Conservation (phyloP, 208 protist genomes). For the Vickermania spadyakhi region DNA sequence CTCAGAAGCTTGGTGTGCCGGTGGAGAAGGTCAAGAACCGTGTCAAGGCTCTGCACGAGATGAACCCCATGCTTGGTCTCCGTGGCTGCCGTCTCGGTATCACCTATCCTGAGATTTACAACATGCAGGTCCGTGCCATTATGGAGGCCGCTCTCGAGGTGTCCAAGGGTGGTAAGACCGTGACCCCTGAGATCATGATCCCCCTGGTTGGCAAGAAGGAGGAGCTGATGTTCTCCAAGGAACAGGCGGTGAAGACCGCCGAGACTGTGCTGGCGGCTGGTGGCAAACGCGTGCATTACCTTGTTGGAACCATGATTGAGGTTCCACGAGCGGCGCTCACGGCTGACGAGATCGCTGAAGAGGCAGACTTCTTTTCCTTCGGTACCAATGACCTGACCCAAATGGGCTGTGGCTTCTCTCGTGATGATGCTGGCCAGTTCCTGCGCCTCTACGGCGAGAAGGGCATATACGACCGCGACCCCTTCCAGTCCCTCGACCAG, state of each 20-base stretch:
- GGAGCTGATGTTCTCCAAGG: slow-evolving; percentile 76
- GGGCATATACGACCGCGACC: slow-evolving; percentile 87
- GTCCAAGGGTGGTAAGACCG: slow-evolving; percentile 35
- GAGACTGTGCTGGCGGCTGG: slow-evolving; percentile 32
- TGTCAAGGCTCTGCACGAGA: slow-evolving; percentile 82
- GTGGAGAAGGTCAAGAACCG: slow-evolving; percentile 52
- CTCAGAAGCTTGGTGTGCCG: slow-evolving; percentile 49
- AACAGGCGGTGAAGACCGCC: slow-evolving; percentile 54
- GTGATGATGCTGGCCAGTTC: slow-evolving; percentile 93
- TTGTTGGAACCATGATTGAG: slow-evolving; percentile 93
- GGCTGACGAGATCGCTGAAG: slow-evolving; percentile 83
- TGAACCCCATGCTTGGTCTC: slow-evolving; percentile 95
- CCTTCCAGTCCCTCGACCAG: slow-evolving; percentile 93
- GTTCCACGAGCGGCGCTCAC: slow-evolving; percentile 79
- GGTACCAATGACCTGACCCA: slow-evolving; percentile 97
- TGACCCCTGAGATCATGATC: slow-evolving; percentile 91
- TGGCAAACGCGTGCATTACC: slow-evolving; percentile 54
- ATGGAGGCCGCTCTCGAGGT: slow-evolving; percentile 85
- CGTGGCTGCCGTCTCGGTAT: slow-evolving; percentile 91
- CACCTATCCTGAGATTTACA: slow-evolving; percentile 91
- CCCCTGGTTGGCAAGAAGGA: slow-evolving; percentile 79
- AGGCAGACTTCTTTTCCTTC: slow-evolving; percentile 95
- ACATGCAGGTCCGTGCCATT: slow-evolving; percentile 92
- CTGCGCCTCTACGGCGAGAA: slow-evolving; percentile 88
- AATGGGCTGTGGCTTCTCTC: slow-evolving; percentile 94